Evolutionary conservation across 768 basidiomycete species (phyloP), one percentile per base, ranked within the genome.

Genomic region (Lactarius sanguifluus): DNA sequence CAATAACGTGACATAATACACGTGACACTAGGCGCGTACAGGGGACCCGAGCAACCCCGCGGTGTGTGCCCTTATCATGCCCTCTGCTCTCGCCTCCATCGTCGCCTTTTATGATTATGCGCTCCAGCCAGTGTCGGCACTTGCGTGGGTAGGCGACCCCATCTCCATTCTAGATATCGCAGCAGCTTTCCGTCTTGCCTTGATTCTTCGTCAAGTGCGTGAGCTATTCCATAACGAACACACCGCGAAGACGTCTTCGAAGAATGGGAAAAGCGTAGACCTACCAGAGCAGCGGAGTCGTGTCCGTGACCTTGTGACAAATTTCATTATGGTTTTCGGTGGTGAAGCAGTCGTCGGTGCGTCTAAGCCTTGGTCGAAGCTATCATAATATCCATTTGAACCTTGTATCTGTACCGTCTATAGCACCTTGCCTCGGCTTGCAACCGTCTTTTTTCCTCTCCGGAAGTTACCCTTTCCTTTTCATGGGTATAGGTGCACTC

Each of bases 281-380:
- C 60, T 54, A 4, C 25, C 25, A n/a, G 68, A 69, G 55, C 41
- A 38, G 40, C 66, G 68, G 32, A 45, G 68, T 47, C 56, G 64
- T 36, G 68, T 60, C 38, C 70, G 70, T 40, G 62, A 71, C 56
- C 36, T 66, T 43, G 64, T 62, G 34, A 56, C 70, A 23, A 61
- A 18, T 60, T 69, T 71, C 50, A 5, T 71, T 15, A 66, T 71
- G 62, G 70, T 71, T n/a, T 71, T 66, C 23, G 68, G 68, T 66
- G 70, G 70, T 12, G 70, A 71, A 43, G 68, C 68, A 6, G 23
- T 71, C 36, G 45, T 71, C 34, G 68, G 70, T 71, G 41, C 60
- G 68, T 65, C 36, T 10, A 38, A 38, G 36, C 36, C 9, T 38
- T 38, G 36, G 36, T 38, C 15, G 47, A 34, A 32, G 20, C 30